Percentiles rank a stretch among this genome's conserved stretches.
These are phyloP conservation scores for Yarrowia sp. DNA, from an alignment of 805 yeast species.

Conservation along the genomic window DNA sequence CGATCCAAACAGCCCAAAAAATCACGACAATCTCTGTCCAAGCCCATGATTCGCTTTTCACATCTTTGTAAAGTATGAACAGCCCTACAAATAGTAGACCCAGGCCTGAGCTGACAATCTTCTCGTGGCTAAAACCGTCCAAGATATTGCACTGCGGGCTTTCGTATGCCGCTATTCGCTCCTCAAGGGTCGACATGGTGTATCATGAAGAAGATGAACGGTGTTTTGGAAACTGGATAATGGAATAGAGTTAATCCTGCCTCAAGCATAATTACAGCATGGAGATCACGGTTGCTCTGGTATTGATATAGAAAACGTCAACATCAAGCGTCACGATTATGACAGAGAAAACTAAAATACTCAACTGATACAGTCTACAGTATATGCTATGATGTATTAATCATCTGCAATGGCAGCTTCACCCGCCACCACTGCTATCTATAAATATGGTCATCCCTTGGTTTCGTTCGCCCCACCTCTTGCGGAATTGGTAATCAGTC, in stretches of 20 bases:
- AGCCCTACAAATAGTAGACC: conserved; percentile 5
- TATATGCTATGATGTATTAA: not conserved
- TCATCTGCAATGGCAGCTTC: not conserved
- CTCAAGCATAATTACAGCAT: too few species aligned
- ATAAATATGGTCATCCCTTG: conserved; percentile 25
- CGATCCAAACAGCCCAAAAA: not conserved
- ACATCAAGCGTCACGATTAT: too few species aligned
- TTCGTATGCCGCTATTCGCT: conserved; percentile 30
- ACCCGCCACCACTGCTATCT: not conserved
- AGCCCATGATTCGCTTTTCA: not conserved
- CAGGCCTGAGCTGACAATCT: conserved; percentile 5
- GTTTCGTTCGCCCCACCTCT: conserved; percentile 1
- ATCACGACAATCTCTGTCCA: conserved; percentile 1
- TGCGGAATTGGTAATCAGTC: conserved; percentile 45
- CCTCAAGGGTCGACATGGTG: conserved; percentile 21
- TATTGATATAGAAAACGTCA: too few species aligned
- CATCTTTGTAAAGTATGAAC: conserved; percentile 17
- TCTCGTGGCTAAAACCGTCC: conserved; percentile 13
- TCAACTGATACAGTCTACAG: too few species aligned
- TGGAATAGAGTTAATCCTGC: too few species aligned
- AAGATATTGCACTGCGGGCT: conserved; percentile 2
- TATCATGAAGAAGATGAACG: too few species aligned
- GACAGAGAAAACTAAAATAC: too few species aligned
- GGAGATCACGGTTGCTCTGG: too few species aligned
- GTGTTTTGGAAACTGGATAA: too few species aligned